Base-by-base conservation (phyloP, 2,329 filamentous ascomycete genomes). In the Alternaria gansuensis region DNA sequence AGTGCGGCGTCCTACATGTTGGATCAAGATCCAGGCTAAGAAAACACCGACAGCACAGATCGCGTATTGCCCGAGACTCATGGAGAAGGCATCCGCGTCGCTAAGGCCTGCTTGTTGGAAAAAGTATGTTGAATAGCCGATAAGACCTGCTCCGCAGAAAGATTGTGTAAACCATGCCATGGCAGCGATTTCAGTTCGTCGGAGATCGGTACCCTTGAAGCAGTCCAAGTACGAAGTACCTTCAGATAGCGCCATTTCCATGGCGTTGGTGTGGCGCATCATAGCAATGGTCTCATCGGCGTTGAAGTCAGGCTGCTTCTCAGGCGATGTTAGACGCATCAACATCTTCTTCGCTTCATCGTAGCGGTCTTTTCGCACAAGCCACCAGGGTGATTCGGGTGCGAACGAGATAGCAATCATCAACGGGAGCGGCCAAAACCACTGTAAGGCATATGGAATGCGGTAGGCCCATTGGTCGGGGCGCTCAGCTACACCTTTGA, bases 211-310 rank as follows among this genome's bases (percentile, higher is more conserved):
- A n/a, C 92, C 91, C 75, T 84, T 88, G 84, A 96, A 96, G 80
- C 92, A 96, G 76, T 96, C 92, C 67, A 85, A 77, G 77, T 95
- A 96, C 36, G 84, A 88, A 8, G 90, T 86, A 36, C 92, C 92
- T 11, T 81, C 80, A 37, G 70, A 70, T 8, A 91, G 88, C 75
- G 86, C 81, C 72, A 91, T 85, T 75, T 96, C 93, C 13, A 96
- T 81, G 1, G 90, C 89, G 5, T 90, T 93, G 4, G 92, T 96
- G 73, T 95, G 91, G 4, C 92, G 87, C 90, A 96, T 96, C 91
- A 96, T 95, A 68, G 90, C 88, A 60, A 96, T 84, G 0, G 91
- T 95, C 39, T 77, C 69, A 55, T 77, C 70, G 51, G 69, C 67
- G 46, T 76, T 72, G 68, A 75, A 75, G 34, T 88, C 84, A 5